Percentiles rank a stretch among this genome's conserved stretches.
Evolutionary conservation across 176 grass and related monocot species (phyloP).

Genomic region (Avena sativa): DNA sequence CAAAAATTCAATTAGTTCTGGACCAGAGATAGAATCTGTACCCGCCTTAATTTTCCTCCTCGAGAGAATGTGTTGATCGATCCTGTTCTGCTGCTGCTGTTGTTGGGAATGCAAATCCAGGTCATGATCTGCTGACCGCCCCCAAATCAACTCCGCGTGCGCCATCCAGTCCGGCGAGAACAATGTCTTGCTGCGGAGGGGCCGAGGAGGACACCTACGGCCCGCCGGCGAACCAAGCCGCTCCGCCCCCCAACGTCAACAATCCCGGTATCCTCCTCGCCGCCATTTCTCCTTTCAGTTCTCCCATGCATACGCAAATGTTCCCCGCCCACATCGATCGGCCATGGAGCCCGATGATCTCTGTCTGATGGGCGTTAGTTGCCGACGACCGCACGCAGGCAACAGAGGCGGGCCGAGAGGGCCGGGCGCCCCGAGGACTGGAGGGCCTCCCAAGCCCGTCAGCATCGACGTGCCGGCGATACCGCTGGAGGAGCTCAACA

Average conservation of each 20-base stretch:
- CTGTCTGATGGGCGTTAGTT: not conserved
- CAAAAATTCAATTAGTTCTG: not conserved
- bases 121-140: constrained; percentile 60
- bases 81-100: not conserved
- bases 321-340: not conserved
- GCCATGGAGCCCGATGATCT: not conserved
- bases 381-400: constrained; percentile 44
- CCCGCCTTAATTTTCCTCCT: not conserved
- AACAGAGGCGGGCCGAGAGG: constrained; percentile 69
- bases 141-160: constrained; percentile 42
- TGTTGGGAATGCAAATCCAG: constrained; percentile 8
- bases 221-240: constrained; percentile 76
- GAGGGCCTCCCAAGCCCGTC: constrained; percentile 65
- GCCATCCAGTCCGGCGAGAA: constrained; percentile 38
- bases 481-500: constrained; percentile 65
- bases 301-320: not conserved
- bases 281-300: not conserved
- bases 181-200: constrained; percentile 87
- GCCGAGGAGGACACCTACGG: constrained; percentile 86
- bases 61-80: not conserved
- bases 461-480: constrained; percentile 77
- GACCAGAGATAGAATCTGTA: not conserved
- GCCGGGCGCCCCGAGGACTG: constrained; percentile 44
- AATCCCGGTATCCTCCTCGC: constrained; percentile 50
- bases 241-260: constrained; percentile 71